Evolutionary conservation across 495 filamentous ascomycete species (phyloP).

Genomic region (Tuber umbilicatum): DNA sequence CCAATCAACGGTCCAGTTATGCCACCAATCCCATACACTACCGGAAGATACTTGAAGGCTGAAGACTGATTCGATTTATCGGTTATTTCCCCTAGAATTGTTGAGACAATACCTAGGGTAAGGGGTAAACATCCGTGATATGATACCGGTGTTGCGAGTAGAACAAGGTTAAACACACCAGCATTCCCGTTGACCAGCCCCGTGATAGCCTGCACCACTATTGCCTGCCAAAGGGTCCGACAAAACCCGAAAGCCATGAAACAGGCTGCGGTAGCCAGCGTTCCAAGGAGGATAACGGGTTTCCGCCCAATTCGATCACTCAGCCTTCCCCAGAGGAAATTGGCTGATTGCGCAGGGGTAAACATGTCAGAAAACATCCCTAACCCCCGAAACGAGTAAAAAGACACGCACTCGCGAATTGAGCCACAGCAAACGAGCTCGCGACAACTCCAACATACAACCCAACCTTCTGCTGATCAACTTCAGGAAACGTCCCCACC

Average conservation of each 20-base stretch:
- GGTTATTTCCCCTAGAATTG: conserved; percentile 89
- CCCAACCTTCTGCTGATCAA: conserved; percentile 63
- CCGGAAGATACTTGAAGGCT: conserved; percentile 86
- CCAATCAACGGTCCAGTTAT: conserved; percentile 88
- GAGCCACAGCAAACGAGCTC: conserved; percentile 83
- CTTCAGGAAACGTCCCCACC: conserved; percentile 76
- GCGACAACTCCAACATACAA: conserved; percentile 86
- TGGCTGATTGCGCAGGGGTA: conserved; percentile 48
- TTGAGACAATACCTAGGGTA: conserved; percentile 68
- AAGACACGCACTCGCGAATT: conserved; percentile 53
- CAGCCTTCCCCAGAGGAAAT: conserved; percentile 89
- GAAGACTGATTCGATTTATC: conserved; percentile 87
- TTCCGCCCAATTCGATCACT: conserved; percentile 88
- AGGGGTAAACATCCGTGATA: not conserved
- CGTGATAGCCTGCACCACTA: conserved; percentile 80
- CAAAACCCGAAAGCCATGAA: conserved; percentile 88
- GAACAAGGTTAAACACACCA: conserved; percentile 40
- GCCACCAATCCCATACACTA: conserved; percentile 85
- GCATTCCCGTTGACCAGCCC: conserved; percentile 87
- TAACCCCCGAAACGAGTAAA: not conserved
- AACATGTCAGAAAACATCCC: not conserved
- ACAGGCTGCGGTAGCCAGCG: conserved; percentile 67
- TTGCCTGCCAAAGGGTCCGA: conserved; percentile 69
- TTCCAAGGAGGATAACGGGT: conserved; percentile 83
- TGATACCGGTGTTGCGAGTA: no score